These are phyloP conservation scores for Zygosaccharomyces siamensis DNA, from an alignment of 805 yeast species.

Conservation along the genomic window DNA sequence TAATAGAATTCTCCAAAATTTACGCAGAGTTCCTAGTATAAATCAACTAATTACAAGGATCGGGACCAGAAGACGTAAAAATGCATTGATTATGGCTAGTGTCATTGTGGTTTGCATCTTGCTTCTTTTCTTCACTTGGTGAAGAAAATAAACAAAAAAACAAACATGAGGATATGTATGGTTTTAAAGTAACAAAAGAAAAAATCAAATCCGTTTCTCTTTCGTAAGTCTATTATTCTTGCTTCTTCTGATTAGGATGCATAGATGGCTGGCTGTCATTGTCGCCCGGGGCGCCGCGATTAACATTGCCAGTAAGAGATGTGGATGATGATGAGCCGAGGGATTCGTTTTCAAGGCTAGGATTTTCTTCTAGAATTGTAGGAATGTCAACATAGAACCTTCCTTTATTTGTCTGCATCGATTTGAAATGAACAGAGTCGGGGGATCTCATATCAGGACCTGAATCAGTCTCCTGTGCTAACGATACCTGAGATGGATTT, in stretches of 20 bases:
- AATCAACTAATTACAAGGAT: constrained; percentile 70
- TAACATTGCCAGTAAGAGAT: not conserved
- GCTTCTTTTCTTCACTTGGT: constrained; percentile 53
- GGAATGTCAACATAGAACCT: constrained; percentile 30
- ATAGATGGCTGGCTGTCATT: not conserved
- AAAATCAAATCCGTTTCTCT: not conserved
- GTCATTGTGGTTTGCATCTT: constrained; percentile 71
- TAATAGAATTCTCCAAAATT: constrained; percentile 52
- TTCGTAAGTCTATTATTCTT: not conserved
- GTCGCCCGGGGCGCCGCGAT: not conserved
- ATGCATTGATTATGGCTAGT: constrained; percentile 74
- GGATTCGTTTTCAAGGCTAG: constrained; percentile 24
- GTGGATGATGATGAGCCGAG: constrained; percentile 12
- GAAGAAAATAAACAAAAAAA: not conserved
- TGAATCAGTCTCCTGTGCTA: not conserved
- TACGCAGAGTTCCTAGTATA: constrained; percentile 77
- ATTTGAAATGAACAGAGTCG: constrained; percentile 31
- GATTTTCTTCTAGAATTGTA: constrained; percentile 30
- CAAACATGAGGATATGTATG: not conserved
- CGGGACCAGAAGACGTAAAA: constrained; percentile 83
- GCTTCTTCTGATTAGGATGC: not conserved
- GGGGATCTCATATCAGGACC: constrained; percentile 13
- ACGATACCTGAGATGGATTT: not conserved
- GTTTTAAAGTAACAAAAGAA: not conserved
- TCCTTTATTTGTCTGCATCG: constrained; percentile 21